phyloP scores from a whole-genome alignment of 2,329 filamentous ascomycete species.

The Microsporum canis region DNA sequence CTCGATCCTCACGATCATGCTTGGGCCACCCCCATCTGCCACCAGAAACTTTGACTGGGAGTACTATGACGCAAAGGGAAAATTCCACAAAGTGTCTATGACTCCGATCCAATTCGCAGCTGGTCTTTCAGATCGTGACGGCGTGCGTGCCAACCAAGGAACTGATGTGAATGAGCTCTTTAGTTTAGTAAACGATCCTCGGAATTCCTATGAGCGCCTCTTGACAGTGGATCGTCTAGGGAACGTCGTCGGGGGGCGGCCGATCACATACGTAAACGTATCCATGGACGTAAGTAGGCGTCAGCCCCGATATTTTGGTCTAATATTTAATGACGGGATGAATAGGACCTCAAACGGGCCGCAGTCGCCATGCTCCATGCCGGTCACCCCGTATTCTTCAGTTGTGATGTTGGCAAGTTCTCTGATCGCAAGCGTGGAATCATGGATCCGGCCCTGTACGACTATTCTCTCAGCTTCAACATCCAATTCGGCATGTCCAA shows the following conservation, averaged over 20 bases:
- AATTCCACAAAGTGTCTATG: conserved; percentile 49
- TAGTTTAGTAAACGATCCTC: conserved; percentile 74
- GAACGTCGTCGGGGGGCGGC: conserved; percentile 66
- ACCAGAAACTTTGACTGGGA: conserved; percentile 66
- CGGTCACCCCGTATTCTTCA: conserved; percentile 77
- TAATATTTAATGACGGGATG: conserved; percentile 23
- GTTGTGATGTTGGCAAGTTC: conserved; percentile 76
- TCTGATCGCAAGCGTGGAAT: conserved; percentile 57
- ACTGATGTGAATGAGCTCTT: conserved; percentile 58
- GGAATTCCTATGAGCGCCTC: conserved; percentile 60
- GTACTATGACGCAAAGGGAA: conserved; percentile 59
- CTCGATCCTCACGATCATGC: conserved; percentile 65
- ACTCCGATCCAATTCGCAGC: conserved; percentile 62
- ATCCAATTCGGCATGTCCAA: conserved; percentile 63
- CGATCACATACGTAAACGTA: conserved; percentile 74
- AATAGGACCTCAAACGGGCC: conserved; percentile 50
- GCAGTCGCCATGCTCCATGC: conserved; percentile 67
- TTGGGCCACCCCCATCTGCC: conserved; percentile 65
- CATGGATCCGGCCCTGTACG: conserved; percentile 66
- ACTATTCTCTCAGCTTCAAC: conserved; percentile 78
- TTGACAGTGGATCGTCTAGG: conserved; percentile 69
- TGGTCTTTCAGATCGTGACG: conserved; percentile 51
- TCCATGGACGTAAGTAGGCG: conserved; percentile 43
- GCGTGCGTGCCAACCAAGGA: conserved; percentile 46
- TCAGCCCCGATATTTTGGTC: neutral